Evolutionary conservation across 257 asterid genomes (phyloP).

Genomic region (Solanum phureja): DNA sequence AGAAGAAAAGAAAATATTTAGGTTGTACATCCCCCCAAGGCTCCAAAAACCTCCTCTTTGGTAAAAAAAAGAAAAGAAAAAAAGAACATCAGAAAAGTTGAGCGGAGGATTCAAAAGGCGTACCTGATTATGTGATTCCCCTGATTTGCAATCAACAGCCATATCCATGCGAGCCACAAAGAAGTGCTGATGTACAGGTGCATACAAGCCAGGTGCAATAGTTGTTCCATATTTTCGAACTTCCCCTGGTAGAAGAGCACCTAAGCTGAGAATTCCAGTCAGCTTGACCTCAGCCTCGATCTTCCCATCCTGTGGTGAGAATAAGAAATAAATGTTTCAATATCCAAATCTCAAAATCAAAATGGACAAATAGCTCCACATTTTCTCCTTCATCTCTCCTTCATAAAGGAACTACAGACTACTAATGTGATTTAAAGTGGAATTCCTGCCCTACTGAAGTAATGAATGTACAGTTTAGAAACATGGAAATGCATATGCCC

Average conservation of each 20-base stretch:
- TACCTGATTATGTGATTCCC: slow-evolving; percentile 24
- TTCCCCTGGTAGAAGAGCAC: slow-evolving; percentile 36
- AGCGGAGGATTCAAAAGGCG: background rate
- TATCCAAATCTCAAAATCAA: background rate
- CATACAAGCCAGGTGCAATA: slow-evolving; percentile 26
- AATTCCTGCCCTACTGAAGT: background rate
- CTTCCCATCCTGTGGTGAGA: slow-evolving; percentile 17
- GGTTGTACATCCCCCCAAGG: background rate
- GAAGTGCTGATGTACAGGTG: slow-evolving; percentile 27
- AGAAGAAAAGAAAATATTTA: background rate
- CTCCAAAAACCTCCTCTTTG: background rate
- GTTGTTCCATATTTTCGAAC: slow-evolving; percentile 24
- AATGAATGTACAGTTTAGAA: background rate
- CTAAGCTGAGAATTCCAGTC: slow-evolving; percentile 26
- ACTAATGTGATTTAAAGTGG: background rate
- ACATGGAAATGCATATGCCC: background rate
- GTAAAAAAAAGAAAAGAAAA: background rate
- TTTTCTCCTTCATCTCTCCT: background rate
- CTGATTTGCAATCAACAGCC: slow-evolving; percentile 29
- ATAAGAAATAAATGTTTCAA: background rate
- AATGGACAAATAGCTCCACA: background rate
- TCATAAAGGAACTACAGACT: background rate
- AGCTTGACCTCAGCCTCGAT: slow-evolving; percentile 25
- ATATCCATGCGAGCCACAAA: slow-evolving; percentile 30
- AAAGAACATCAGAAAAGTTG: background rate